These are phyloP conservation scores for Neofusicoccum ribis DNA, from an alignment of 2,329 filamentous ascomycete species.

Conservation along the genomic window DNA sequence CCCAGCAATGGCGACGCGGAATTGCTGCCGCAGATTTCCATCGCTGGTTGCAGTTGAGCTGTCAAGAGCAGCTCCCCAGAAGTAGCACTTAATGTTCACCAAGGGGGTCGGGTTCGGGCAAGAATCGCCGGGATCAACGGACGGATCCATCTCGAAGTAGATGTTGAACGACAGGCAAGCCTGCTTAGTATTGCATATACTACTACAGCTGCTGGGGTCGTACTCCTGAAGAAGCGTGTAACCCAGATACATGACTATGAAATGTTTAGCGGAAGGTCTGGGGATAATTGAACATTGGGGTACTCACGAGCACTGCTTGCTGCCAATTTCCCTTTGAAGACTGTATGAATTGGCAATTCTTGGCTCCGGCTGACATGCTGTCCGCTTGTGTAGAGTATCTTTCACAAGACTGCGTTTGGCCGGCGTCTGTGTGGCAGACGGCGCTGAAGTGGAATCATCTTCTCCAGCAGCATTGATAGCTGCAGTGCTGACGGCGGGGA, in stretches of 20 bases:
- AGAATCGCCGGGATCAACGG: conserved; percentile 17
- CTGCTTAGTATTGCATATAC: conserved; percentile 8
- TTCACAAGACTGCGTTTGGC: too few relatives aligned
- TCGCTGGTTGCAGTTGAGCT: conserved; percentile 26
- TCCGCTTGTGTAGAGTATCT: too few relatives aligned
- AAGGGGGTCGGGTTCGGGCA: conserved; percentile 23
- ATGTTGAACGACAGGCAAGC: conserved; percentile 27
- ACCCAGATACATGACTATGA: background rate
- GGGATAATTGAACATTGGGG: background rate
- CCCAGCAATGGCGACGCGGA: conserved; percentile 24
- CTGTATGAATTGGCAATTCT: too few relatives aligned
- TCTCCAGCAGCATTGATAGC: too few relatives aligned
- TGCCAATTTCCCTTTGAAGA: conserved; percentile 9
- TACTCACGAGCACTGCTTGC: conserved; percentile 20
- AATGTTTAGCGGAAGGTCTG: background rate
- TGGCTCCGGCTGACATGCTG: too few relatives aligned
- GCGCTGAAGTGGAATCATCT: too few relatives aligned
- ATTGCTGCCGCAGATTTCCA: conserved; percentile 26
- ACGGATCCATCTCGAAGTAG: conserved; percentile 26
- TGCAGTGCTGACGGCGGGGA: too few relatives aligned
- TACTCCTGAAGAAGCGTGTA: conserved; percentile 16
- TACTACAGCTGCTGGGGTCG: conserved; percentile 20
- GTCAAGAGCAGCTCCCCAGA: conserved; percentile 30
- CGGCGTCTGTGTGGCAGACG: too few relatives aligned
- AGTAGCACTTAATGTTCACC: conserved; percentile 27